These are phyloP conservation scores for Schizochytrium sp. DNA, from an alignment of 108 stramenopile genomes.

Conservation along the genomic window DNA sequence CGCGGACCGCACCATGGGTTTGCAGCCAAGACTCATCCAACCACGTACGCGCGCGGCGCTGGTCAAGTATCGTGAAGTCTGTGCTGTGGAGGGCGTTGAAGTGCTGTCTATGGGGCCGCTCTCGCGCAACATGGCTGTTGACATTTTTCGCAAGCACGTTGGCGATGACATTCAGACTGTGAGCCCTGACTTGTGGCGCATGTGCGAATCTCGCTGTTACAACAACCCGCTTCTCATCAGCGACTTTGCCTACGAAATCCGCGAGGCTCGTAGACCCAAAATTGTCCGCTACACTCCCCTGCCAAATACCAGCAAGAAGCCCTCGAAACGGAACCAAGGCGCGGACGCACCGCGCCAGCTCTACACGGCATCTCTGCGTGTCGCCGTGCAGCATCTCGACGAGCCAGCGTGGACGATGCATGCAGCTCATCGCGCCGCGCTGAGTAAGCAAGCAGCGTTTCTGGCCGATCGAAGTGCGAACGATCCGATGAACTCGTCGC, in stretches of 20 bases:
- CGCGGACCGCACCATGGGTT: background rate
- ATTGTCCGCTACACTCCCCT: background rate
- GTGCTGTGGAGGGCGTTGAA: background rate
- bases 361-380: background rate
- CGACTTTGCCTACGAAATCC: background rate
- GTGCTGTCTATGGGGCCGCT: background rate
- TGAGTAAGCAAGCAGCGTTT: background rate
- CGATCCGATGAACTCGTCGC: background rate
- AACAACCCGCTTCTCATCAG: constrained; percentile 13
- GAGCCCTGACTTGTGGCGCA: background rate
- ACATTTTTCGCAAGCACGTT: background rate
- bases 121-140: background rate
- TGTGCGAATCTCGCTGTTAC: background rate
- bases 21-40: background rate
- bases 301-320: background rate
- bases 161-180: background rate
- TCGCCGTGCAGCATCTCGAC: background rate
- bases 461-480: background rate
- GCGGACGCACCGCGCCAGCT: background rate
- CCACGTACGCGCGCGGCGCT: background rate
- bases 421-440: background rate
- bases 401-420: constrained; percentile 9
- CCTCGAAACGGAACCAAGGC: background rate
- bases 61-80: background rate
- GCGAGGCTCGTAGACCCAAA: background rate